Percentiles rank a stretch among this genome's conserved stretches.
phyloP scores from a whole-genome alignment of 2,329 filamentous ascomycete species.

The Lachnellula hyalina region DNA sequence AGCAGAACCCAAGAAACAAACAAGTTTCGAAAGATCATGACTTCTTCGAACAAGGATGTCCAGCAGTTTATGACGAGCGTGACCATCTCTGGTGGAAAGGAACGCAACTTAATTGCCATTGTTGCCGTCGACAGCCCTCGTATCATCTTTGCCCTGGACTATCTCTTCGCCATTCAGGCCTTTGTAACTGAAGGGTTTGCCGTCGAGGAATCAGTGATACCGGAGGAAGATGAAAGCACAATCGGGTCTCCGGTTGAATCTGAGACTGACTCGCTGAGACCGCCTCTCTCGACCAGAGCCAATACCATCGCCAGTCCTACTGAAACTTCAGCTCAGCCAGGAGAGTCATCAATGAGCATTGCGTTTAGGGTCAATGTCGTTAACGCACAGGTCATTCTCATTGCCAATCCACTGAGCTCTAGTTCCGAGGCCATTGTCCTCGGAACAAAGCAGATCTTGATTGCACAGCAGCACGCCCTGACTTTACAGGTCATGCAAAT shows the following conservation, averaged over 20 bases:
- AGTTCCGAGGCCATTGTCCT: conserved; percentile 95
- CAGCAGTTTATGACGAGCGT: conserved; percentile 98
- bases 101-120: conserved; percentile 80
- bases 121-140: conserved; percentile 91
- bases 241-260: conserved; percentile 54
- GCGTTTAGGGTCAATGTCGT: conserved; percentile 92
- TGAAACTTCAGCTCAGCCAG: conserved; percentile 26
- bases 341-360: conserved; percentile 57
- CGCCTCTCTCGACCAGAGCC: conserved; percentile 8
- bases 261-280: conserved; percentile 49
- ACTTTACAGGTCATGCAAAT: conserved; percentile 91
- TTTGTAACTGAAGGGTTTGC: conserved; percentile 73
- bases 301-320: conserved; percentile 23
- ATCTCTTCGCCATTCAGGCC: conserved; percentile 81
- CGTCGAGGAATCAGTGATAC: conserved; percentile 52
- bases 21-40: conserved; percentile 98
- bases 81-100: conserved; percentile 80
- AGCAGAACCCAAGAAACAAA: conserved; percentile 85
- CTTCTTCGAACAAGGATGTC: conserved; percentile 86
- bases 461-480: conserved; percentile 89
- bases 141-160: conserved; percentile 92
- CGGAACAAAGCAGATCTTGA: conserved; percentile 84
- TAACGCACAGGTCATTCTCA: conserved; percentile 92
- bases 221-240: conserved; percentile 46
- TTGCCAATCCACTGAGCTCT: conserved; percentile 84